Conservation (phyloP, 495 filamentous ascomycete species). For the Neurospora sp. region DNA sequence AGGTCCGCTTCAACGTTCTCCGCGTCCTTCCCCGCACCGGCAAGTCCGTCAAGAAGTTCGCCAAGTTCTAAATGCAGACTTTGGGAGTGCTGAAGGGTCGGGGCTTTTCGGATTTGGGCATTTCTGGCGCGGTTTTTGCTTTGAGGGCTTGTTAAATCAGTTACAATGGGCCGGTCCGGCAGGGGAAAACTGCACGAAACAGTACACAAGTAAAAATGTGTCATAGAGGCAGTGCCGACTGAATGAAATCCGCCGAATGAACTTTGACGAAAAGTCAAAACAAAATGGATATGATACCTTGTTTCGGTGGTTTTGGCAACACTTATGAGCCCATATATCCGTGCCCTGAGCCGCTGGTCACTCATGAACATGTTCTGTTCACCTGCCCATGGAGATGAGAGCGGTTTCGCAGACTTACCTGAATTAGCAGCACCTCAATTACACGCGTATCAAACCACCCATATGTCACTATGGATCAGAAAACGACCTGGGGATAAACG, state of each 20-base stretch:
- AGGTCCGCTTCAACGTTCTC: constrained; percentile 99
- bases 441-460: not conserved
- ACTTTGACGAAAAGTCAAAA: constrained; percentile 12
- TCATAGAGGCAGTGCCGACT: constrained; percentile 35
- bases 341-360: not conserved
- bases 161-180: constrained; percentile 34
- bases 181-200: constrained; percentile 33
- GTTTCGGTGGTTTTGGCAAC: not conserved
- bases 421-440: not conserved
- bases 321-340: not conserved
- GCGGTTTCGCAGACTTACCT: not conserved
- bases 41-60: constrained; percentile 94
- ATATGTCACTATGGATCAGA: not conserved
- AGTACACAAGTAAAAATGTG: constrained; percentile 25
- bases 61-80: constrained; percentile 70
- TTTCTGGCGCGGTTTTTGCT: constrained; percentile 42
- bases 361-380: not conserved
- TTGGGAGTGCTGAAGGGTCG: constrained; percentile 13
- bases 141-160: constrained; percentile 37
- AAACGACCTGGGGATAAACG: not conserved
- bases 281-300: constrained; percentile 15
- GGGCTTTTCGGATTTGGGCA: constrained; percentile 32
- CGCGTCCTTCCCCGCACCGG: constrained; percentile 92
- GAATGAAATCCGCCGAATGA: constrained; percentile 30
- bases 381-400: not conserved